phyloP scores from a whole-genome alignment of 192 early-diverging fungal genomes.

The Haplosporangium gracile region DNA sequence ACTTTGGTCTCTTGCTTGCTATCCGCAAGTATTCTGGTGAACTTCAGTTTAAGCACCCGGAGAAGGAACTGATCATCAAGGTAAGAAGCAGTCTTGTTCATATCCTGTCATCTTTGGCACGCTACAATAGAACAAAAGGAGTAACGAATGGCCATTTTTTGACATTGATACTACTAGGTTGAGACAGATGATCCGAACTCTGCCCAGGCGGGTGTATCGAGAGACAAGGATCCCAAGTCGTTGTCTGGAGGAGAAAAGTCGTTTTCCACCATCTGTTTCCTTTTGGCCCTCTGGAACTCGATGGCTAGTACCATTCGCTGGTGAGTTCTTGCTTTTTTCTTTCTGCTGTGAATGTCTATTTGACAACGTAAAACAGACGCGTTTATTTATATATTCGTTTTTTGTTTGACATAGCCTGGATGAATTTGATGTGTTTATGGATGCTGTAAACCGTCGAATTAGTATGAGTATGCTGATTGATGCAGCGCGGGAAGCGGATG shows the following conservation, averaged over 20 bases:
- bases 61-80: constrained; percentile 70
- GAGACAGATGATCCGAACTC: constrained; percentile 58
- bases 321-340: constrained; percentile 39
- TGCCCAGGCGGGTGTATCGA: constrained; percentile 54
- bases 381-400: background rate
- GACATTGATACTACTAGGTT: constrained; percentile 1
- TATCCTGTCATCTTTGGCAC: background rate
- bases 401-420: constrained; percentile 72
- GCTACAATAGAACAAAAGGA: background rate
- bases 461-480: constrained; percentile 92
- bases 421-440: constrained; percentile 99
- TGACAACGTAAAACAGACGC: background rate
- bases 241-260: constrained; percentile 99
- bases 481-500: constrained; percentile 75
- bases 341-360: background rate
- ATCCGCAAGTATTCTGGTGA: constrained; percentile 88
- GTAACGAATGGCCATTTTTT: background rate
- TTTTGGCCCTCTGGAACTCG: constrained; percentile 93
- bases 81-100: constrained; percentile 44
- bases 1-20: constrained; percentile 81
- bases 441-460: constrained; percentile 93
- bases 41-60: constrained; percentile 81
- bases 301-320: constrained; percentile 94
- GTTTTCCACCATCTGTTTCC: constrained; percentile 93
- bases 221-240: constrained; percentile 88